These are phyloP conservation scores for Punica granatum DNA, from an alignment of 345 rosid species.

Conservation along the genomic window DNA sequence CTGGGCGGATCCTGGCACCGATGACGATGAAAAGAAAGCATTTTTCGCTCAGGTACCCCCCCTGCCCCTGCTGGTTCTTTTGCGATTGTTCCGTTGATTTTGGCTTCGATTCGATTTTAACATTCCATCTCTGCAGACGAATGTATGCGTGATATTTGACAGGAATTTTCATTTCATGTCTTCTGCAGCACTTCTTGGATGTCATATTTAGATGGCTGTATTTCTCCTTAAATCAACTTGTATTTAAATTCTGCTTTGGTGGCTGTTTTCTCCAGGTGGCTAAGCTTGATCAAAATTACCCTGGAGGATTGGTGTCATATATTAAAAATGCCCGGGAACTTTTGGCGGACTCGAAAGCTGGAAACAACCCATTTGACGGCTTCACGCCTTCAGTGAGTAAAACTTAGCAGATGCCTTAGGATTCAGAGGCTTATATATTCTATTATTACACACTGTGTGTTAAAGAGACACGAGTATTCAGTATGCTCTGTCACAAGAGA, in stretches of 20 bases:
- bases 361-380: constrained; percentile 95
- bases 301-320: constrained; percentile 74
- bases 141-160: background rate
- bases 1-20: constrained; percentile 73
- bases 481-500: background rate
- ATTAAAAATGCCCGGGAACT: constrained; percentile 72
- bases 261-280: constrained; percentile 40
- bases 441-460: background rate
- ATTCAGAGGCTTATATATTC: background rate
- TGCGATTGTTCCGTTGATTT: background rate
- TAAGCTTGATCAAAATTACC: constrained; percentile 72
- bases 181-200: background rate
- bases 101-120: background rate
- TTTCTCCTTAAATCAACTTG: background rate
- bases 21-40: constrained; percentile 49
- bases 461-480: background rate
- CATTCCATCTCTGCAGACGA: background rate
- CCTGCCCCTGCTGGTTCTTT: background rate
- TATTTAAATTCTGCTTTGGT: background rate
- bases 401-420: background rate
- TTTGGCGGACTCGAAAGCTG: constrained; percentile 76
- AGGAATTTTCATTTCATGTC: background rate
- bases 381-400: constrained; percentile 79
- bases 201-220: background rate
- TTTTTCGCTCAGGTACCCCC: constrained; percentile 61